Evolutionary conservation across 169 alveolate genomes (phyloP), one percentile per base, ranked within the genome.

Genomic region (Babesia caballi): DNA sequence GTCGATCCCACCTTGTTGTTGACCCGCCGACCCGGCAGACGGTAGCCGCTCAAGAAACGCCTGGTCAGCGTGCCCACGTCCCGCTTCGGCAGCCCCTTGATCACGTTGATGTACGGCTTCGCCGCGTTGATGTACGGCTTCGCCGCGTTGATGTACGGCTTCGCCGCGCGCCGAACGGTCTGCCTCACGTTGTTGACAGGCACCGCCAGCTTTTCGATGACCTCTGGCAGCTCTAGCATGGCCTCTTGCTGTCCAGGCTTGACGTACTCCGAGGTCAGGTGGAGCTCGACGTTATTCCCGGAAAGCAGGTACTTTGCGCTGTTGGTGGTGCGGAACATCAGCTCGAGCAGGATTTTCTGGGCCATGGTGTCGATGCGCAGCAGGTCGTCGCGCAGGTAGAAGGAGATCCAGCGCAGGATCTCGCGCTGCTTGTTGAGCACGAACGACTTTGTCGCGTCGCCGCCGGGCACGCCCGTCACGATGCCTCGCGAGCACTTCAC

Each of bases 21-120:
- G 11, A 78, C 87, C 28, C 41, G n/a, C 44, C 50, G 15, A 47
- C 87, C 87, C 2, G 68, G 76, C 49, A 19, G 58, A 41, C 77
- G 82, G 56, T 61, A 78, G 12, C 87, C 87, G 41, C 83, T 78
- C 66, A 78, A 28, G 75, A 69, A 78, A n/a, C 80, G 38, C 14
- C 30, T 59, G 28, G 28, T 19, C 21, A 66, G n/a, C 27, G 6
- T 4, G 25, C 51, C 67, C 5, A 36, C 30, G n/a, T n/a, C n/a
- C 4, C 41, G 41, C 1, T 23, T 27, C 42, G 23, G 15, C 15
- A 52, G 23, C 28, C 9, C 41, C 41, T 30, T 30, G 42, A 19
- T 8, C 15, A 11, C 44, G n/a, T 38, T 38, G 44, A 11, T 17
- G 7, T 38, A 12, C 1, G 0, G n/a, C 50, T 36, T 40, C 25